Percentiles rank a stretch among this genome's conserved stretches.
Evolutionary conservation across 78 protist genomes (phyloP).

Genomic region (Dictyostelium intermedium): DNA sequence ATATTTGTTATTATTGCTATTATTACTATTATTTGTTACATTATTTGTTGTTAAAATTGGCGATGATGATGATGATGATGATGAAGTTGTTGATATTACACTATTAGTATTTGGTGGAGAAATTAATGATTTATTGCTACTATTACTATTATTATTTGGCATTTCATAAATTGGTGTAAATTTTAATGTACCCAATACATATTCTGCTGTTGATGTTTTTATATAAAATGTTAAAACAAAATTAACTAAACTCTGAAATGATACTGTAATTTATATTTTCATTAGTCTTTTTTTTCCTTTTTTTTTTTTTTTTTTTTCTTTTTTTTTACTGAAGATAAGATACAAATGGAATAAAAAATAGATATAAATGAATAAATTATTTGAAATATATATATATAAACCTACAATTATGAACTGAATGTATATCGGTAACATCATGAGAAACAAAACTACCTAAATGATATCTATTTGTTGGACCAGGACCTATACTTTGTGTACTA

Average conservation of each 20-base stretch:
- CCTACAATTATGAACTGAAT: constrained; percentile 78
- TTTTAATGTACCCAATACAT: constrained; percentile 59
- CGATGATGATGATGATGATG: not conserved
- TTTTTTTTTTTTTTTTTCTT: too few relatives aligned
- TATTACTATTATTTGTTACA: too few relatives aligned
- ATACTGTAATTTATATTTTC: too few relatives aligned
- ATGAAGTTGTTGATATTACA: not conserved
- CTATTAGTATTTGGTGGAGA: not conserved
- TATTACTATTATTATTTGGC: not conserved
- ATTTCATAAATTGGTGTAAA: constrained; percentile 72
- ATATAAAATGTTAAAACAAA: constrained; percentile 70
- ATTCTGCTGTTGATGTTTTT: constrained; percentile 61
- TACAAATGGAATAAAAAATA: not conserved
- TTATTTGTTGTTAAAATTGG: not conserved
- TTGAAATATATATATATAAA: constrained; percentile 1
- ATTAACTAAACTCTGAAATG: constrained; percentile 63
- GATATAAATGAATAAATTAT: not conserved
- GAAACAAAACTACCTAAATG: constrained; percentile 76
- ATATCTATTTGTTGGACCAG: constrained; percentile 80
- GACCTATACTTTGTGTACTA: constrained; percentile 60
- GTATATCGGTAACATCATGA: constrained; percentile 82
- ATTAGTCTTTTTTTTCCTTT: too few relatives aligned
- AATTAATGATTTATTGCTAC: not conserved
- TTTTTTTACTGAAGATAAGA: too few relatives aligned
- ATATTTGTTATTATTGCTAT: too few relatives aligned